phyloP scores from a whole-genome alignment of 208 protist species.

The Leishmania turanica region DNA sequence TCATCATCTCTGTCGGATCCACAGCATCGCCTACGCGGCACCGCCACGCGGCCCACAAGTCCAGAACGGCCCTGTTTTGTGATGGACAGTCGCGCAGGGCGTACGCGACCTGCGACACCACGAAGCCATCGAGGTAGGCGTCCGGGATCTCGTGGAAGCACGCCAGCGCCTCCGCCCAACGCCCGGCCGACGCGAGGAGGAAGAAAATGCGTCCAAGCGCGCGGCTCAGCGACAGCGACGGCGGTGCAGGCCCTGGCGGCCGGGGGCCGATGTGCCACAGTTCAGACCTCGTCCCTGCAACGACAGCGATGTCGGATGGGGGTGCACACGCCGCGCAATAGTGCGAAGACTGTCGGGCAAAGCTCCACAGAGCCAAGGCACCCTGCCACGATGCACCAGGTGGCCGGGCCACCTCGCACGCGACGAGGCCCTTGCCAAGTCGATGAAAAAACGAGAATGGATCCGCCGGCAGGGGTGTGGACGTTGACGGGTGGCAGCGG shows the following conservation, averaged over 20 bases:
- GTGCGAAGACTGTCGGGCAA: not conserved
- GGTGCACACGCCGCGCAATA: not conserved
- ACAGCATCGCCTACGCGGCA: conserved; percentile 53
- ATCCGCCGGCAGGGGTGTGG: not conserved
- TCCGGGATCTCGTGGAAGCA: conserved; percentile 40
- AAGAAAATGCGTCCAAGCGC: conserved; percentile 48
- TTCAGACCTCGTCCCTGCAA: not conserved
- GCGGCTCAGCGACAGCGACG: not conserved
- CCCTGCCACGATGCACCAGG: conserved; percentile 28
- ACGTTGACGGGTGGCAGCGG: not conserved
- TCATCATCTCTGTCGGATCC: conserved; percentile 50
- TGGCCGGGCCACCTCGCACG: conserved; percentile 25
- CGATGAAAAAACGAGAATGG: conserved; percentile 29
- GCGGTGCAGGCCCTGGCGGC: not conserved
- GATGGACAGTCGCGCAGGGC: conserved; percentile 31
- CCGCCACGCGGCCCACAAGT: conserved; percentile 74
- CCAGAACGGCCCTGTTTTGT: conserved; percentile 36
- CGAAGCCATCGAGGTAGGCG: conserved; percentile 49
- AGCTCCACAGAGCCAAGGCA: conserved; percentile 32
- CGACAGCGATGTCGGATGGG: not conserved
- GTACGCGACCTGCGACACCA: conserved; percentile 58
- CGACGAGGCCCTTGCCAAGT: conserved; percentile 46
- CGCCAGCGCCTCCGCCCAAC: conserved; percentile 54
- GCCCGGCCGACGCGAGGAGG: conserved; percentile 47
- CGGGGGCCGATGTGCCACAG: too few species aligned